Evolutionary conservation across 306 rosid genomes (phyloP).

Genomic region (Glycyrrhiza uralensis): DNA sequence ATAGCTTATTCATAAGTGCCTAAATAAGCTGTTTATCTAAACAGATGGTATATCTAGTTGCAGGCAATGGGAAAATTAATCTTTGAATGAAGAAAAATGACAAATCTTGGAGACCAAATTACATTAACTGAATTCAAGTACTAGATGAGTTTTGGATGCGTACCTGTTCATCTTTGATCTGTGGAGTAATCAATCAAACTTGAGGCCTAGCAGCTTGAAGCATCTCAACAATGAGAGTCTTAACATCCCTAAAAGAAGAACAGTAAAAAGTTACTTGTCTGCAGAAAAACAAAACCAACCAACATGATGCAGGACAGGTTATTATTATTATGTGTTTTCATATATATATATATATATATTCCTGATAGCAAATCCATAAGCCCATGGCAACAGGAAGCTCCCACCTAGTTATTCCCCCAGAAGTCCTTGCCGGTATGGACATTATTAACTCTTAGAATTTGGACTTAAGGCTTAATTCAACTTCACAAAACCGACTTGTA

Average conservation of each 20-base stretch:
- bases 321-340: background rate
- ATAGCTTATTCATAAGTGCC: no score
- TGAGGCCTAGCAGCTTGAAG: constrained; percentile 73
- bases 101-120: background rate
- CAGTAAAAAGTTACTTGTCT: background rate
- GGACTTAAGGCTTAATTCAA: no score
- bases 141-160: constrained; percentile 21
- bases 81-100: constrained; percentile 18
- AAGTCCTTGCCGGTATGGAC: constrained; percentile 10
- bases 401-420: background rate
- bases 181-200: constrained; percentile 33
- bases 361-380: background rate
- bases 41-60: background rate
- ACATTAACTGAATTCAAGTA: background rate
- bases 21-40: no score
- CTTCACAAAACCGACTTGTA: no score
- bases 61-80: constrained; percentile 7
- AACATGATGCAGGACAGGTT: constrained; percentile 1
- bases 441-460: no score
- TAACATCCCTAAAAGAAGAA: constrained; percentile 65
- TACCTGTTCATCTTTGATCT: constrained; percentile 33
- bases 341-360: no score
- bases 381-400: background rate
- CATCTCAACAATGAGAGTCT: constrained; percentile 96
- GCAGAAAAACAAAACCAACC: background rate